phyloP scores from a whole-genome alignment of 345 rosid species.

The Gossypium longicalyx region DNA sequence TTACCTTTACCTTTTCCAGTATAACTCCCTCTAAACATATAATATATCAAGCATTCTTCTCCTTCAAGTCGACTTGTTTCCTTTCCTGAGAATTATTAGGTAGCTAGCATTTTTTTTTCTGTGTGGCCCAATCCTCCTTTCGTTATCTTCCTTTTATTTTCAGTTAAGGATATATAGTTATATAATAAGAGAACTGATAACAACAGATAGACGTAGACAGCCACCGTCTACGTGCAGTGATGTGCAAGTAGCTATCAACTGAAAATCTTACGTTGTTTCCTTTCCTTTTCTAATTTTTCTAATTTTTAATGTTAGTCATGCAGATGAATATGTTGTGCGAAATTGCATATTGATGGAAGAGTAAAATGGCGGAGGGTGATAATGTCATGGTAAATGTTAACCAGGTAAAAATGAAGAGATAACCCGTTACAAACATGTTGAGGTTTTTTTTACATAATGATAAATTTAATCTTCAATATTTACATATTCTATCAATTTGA shows the following conservation, averaged over 20 bases:
- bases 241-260: too few species aligned
- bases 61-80: background rate
- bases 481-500: too few species aligned
- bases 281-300: too few species aligned
- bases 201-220: background rate
- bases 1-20: background rate
- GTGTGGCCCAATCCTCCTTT: background rate
- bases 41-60: background rate
- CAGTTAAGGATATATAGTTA: background rate
- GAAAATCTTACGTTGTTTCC: too few species aligned
- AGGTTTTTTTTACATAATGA: too few species aligned
- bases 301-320: background rate
- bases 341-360: background rate
- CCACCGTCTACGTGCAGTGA: too few species aligned
- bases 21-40: background rate
- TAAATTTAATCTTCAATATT: too few species aligned
- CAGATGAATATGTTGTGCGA: background rate
- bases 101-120: too few species aligned
- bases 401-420: background rate
- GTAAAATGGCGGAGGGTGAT: background rate
- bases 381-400: background rate
- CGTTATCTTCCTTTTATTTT: slow-evolving; percentile 13
- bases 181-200: slow-evolving; percentile 13
- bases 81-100: background rate
- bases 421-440: background rate